These are phyloP conservation scores for Vigna hirtella DNA, from an alignment of 306 rosid genomes.

Conservation along the genomic window DNA sequence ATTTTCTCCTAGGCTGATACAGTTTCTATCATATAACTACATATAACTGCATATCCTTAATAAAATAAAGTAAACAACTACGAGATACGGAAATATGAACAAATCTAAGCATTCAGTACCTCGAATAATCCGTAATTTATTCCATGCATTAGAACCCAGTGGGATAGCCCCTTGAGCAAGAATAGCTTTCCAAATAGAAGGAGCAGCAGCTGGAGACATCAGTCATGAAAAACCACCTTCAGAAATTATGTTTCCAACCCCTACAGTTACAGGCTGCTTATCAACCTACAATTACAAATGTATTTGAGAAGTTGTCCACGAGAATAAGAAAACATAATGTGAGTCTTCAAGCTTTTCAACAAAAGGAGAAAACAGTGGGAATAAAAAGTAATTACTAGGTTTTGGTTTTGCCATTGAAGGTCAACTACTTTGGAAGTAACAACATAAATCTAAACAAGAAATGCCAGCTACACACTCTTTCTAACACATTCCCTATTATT, in stretches of 20 bases:
- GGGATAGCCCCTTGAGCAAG: slow-evolving; percentile 79
- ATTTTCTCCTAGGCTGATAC: neutral
- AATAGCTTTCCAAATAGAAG: slow-evolving; percentile 79
- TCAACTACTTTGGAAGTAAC: slow-evolving; percentile 14
- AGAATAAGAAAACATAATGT: slow-evolving; percentile 23
- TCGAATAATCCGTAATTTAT: slow-evolving; percentile 72
- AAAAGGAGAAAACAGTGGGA: neutral
- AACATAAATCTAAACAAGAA: slow-evolving; percentile 3
- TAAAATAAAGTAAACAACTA: slow-evolving; percentile 5
- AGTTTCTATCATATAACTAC: slow-evolving; percentile 24
- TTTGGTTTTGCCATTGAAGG: slow-evolving; percentile 25
- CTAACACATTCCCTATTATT: neutral
- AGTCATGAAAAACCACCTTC: slow-evolving; percentile 80
- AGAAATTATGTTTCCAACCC: slow-evolving; percentile 88
- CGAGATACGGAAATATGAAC: slow-evolving; percentile 11
- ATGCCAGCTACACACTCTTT: neutral
- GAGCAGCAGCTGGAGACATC: slow-evolving; percentile 89
- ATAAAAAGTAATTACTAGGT: neutral
- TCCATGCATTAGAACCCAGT: slow-evolving; percentile 91
- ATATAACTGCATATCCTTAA: neutral
- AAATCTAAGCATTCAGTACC: slow-evolving; percentile 55
- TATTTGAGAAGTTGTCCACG: slow-evolving; percentile 28
- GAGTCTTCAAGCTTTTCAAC: slow-evolving; percentile 25
- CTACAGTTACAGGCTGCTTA: slow-evolving; percentile 83
- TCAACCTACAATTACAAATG: slow-evolving; percentile 62